Percentiles rank a stretch among this genome's conserved stretches.
These are phyloP conservation scores for Venturia aucupariae DNA, from an alignment of 2,329 filamentous ascomycete genomes.

Conservation along the genomic window DNA sequence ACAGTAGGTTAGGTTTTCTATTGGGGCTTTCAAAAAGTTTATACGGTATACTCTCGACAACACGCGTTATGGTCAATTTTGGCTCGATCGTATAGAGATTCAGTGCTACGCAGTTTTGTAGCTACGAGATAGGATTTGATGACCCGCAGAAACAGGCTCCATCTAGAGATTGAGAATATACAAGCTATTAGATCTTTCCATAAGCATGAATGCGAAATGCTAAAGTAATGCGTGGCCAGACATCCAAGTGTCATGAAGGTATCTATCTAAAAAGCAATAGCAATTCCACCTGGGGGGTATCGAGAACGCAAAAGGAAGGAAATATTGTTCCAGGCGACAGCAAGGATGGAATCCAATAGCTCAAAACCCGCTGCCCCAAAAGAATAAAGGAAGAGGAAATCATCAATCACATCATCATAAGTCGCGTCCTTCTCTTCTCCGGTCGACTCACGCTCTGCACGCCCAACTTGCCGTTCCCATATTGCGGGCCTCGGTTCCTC, in stretches of 20 bases:
- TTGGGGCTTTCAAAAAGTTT: neutral
- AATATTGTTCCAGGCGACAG: neutral
- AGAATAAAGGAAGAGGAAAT: neutral
- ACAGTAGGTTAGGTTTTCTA: too few relatives aligned
- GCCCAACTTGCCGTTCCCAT: neutral
- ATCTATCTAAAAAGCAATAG: neutral
- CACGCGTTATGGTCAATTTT: too few relatives aligned
- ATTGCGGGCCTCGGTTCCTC: neutral
- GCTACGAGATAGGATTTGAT: too few relatives aligned
- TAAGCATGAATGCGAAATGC: neutral
- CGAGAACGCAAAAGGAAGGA: neutral
- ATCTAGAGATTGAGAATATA: neutral
- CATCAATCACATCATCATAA: slow-evolving; percentile 14
- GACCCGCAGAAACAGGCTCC: neutral
- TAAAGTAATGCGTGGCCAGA: neutral
- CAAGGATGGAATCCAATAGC: neutral
- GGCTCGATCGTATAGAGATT: too few relatives aligned
- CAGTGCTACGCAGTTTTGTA: too few relatives aligned
- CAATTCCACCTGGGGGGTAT: slow-evolving; percentile 2
- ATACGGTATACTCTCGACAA: too few relatives aligned
- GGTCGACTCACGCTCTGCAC: neutral
- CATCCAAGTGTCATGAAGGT: too few relatives aligned
- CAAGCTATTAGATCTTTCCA: neutral
- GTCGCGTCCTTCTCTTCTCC: slow-evolving; percentile 33
- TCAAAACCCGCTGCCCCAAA: too few relatives aligned